Base-by-base conservation (phyloP, 768 basidiomycete genomes). In the Pisolithus microcarpus region DNA sequence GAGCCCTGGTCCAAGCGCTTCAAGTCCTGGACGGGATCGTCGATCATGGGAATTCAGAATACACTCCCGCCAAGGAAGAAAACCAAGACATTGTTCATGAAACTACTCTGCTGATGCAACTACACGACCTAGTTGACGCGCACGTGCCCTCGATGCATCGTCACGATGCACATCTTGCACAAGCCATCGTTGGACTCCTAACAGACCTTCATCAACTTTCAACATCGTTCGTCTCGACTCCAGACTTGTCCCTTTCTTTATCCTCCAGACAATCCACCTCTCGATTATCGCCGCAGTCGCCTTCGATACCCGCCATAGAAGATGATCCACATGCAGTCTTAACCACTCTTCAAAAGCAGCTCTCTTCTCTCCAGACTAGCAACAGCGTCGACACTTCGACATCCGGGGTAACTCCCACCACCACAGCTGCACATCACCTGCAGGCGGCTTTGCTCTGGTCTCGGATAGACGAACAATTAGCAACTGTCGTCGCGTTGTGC, bases 361-460 rank as follows among this genome's bases (percentile, higher is more conserved):
- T 91, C 21, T 81, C 76, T 55, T 83, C 82, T 52, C 64, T 91
- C 10, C 84, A 85, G 61, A 60, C 81, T 26, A 48, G 4, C 1
- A 53, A 60, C 18, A 16, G 38, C 1, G 43, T 53, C 7, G 15
- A 23, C 37, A 10, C 54, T 0, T 53, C 54, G 30, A 52, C 43
- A 15, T 44, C 43, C 15, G 15, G 7, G 3, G 16, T 59, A 6
- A 49, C 36, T 5, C 49, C 55, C n/a, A 44, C 46, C 30, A 44
- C 48, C 19, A 52, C 76, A 19, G 80, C 81, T 3, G 71, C 72
- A 11, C 69, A 75, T 34, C 73, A 62, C 9, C 79, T 85, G 2
- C 82, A 86, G 60, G 68, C 75, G 1, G 75, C 84, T 0, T 71
- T 90, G 11, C 69, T 93, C 0, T 93, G 90, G 89, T 70, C 78